phyloP scores from a whole-genome alignment of 2,329 filamentous ascomycete genomes.

The Xylariaceae sp. region DNA sequence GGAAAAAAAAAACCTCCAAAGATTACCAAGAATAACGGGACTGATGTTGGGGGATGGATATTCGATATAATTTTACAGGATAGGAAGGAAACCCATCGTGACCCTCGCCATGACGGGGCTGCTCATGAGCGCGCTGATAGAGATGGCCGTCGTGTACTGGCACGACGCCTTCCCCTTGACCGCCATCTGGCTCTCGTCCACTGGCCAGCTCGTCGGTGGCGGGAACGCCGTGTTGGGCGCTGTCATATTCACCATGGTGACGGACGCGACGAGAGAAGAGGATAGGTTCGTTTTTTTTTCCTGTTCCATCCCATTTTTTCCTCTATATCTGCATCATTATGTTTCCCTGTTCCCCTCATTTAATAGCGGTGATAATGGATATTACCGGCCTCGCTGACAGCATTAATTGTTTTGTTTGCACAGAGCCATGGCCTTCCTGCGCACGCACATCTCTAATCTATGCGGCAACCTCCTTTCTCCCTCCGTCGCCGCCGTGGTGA shows the following conservation, averaged over 20 bases:
- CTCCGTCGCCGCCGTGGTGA: constrained; percentile 25
- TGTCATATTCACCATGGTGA: constrained; percentile 32
- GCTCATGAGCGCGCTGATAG: constrained; percentile 22
- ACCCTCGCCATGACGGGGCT: constrained; percentile 30
- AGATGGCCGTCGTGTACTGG: constrained; percentile 30
- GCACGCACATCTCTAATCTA: constrained; percentile 49
- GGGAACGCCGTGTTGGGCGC: constrained; percentile 30
- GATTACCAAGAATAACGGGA: too few relatives aligned
- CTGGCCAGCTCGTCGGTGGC: constrained; percentile 32
- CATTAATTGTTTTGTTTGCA: not conserved
- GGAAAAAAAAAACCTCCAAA: not conserved
- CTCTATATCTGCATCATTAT: not conserved
- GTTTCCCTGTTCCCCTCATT: too few relatives aligned
- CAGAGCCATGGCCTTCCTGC: constrained; percentile 39
- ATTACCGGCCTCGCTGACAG: too few relatives aligned
- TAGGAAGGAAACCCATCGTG: constrained; percentile 34
- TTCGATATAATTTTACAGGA: constrained; percentile 14
- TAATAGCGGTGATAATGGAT: too few relatives aligned
- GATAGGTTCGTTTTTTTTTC: constrained; percentile 9
- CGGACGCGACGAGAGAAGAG: constrained; percentile 28
- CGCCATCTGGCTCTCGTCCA: constrained; percentile 31
- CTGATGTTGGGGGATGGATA: not conserved
- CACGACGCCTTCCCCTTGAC: constrained; percentile 30
- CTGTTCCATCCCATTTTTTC: not conserved
- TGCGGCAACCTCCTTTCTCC: constrained; percentile 34